Evolutionary conservation across 2,329 filamentous ascomycete species (phyloP).

Genomic region (Knufia fluminis): DNA sequence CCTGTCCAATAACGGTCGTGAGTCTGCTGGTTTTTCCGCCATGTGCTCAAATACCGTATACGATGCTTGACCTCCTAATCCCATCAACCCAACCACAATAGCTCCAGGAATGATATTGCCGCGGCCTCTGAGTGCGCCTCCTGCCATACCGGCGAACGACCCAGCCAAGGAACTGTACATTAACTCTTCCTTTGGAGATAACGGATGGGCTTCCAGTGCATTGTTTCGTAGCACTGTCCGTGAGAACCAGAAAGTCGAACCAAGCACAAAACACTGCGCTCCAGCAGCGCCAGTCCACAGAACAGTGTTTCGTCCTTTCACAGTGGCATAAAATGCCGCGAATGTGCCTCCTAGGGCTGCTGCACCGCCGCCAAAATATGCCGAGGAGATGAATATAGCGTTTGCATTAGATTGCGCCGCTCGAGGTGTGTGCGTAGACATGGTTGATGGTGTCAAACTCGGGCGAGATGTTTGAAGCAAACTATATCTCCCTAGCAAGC

Average conservation of each 20-base stretch:
- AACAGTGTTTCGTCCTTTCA: conserved; percentile 5
- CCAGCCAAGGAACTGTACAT: conserved; percentile 18
- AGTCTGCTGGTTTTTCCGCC: background rate
- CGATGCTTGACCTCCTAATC: conserved; percentile 14
- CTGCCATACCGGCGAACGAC: conserved; percentile 16
- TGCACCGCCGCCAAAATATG: conserved; percentile 3
- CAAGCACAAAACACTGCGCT: conserved; percentile 10
- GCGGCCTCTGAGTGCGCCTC: conserved; percentile 15
- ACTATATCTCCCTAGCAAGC: background rate
- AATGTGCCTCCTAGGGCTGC: conserved; percentile 4
- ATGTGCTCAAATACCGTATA: background rate
- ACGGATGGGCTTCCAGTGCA: background rate
- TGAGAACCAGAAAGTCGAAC: conserved; percentile 10
- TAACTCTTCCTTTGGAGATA: conserved; percentile 2
- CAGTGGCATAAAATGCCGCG: conserved; percentile 1
- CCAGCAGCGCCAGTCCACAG: conserved; percentile 6
- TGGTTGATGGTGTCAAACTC: background rate
- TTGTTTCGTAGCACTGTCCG: conserved; percentile 5
- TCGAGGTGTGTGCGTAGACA: background rate
- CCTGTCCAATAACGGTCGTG: conserved; percentile 7
- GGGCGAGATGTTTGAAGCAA: background rate
- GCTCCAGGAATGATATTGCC: conserved; percentile 15
- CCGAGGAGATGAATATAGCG: background rate
- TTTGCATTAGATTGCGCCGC: background rate
- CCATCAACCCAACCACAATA: conserved; percentile 16